phyloP scores from a whole-genome alignment of 2,329 filamentous ascomycete species.

The Alternaria consortialis region DNA sequence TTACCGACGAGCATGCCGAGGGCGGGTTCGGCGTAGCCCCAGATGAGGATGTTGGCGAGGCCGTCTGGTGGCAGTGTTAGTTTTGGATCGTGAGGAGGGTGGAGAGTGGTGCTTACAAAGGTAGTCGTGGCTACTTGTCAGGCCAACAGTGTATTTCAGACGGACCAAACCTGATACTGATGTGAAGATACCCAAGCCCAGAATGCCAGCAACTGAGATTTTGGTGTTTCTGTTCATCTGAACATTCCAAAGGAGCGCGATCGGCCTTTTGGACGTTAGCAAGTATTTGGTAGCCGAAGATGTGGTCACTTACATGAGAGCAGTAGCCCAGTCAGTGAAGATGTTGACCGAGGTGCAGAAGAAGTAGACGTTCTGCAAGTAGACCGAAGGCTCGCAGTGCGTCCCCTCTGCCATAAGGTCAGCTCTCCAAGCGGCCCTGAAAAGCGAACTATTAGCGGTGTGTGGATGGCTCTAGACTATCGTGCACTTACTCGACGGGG shows the following conservation, averaged over 20 bases:
- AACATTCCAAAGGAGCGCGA: conserved; percentile 36
- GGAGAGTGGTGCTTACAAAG: conserved; percentile 24
- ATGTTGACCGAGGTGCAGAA: conserved; percentile 50
- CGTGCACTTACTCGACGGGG: conserved; percentile 34
- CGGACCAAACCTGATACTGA: conserved; percentile 35
- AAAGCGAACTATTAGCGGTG: not conserved
- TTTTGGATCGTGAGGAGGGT: not conserved
- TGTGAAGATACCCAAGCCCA: conserved; percentile 41
- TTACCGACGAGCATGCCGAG: conserved; percentile 49
- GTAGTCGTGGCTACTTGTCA: conserved; percentile 45
- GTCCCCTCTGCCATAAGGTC: conserved; percentile 29
- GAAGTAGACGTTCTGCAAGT: conserved; percentile 46
- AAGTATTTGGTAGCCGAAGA: not conserved
- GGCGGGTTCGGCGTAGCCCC: conserved; percentile 51
- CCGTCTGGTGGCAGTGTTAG: conserved; percentile 20
- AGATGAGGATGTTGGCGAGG: conserved; percentile 48
- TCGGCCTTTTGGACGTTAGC: conserved; percentile 22
- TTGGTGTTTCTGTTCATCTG: conserved; percentile 38
- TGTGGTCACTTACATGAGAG: conserved; percentile 35
- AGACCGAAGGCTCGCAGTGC: conserved; percentile 34
- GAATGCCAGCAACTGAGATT: conserved; percentile 32
- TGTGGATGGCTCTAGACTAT: not conserved
- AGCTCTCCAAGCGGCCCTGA: conserved; percentile 23
- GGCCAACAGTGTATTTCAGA: conserved; percentile 44
- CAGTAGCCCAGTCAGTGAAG: conserved; percentile 49